These are phyloP conservation scores for Austroboletus rostrupii DNA, from an alignment of 1,284 basidiomycete genomes.

Conservation along the genomic window DNA sequence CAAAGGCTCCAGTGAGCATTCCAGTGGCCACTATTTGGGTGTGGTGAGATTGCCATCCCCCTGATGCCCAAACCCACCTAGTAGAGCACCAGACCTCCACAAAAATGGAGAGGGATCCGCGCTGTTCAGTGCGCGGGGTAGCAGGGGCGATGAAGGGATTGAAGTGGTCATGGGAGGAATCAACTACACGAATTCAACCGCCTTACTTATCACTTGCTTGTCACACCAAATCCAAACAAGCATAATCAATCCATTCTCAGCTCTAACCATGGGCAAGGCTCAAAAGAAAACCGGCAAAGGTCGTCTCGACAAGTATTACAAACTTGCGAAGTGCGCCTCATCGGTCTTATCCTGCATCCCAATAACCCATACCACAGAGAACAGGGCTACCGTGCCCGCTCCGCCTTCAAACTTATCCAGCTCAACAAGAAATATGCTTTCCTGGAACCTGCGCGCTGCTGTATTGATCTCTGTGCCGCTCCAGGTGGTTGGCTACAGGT, in stretches of 20 bases:
- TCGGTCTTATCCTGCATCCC: not conserved
- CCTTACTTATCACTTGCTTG: not conserved
- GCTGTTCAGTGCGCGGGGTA: constrained; percentile 17
- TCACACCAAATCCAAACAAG: constrained; percentile 15
- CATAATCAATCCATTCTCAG: constrained; percentile 14
- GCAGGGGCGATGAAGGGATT: constrained; percentile 27
- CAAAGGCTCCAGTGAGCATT: constrained; percentile 67
- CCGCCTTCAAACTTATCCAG: constrained; percentile 99
- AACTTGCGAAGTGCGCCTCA: constrained; percentile 75
- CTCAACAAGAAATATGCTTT: constrained; percentile 98
- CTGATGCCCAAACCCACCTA: constrained; percentile 21
- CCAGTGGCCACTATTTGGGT: constrained; percentile 46
- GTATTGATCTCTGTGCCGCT: constrained; percentile 97
- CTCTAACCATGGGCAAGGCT: constrained; percentile 60
- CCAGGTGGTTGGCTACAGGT: constrained; percentile 99
- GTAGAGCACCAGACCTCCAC: constrained; percentile 36
- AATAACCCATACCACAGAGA: constrained; percentile 47
- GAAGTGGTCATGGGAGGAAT: constrained; percentile 16
- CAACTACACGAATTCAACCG: not conserved
- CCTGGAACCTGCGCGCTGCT: constrained; percentile 87
- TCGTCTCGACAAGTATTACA: constrained; percentile 94
- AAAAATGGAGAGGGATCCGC: constrained; percentile 26
- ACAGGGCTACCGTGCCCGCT: constrained; percentile 98
- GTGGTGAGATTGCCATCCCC: not conserved
- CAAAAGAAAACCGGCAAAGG: constrained; percentile 94